Base-by-base conservation (phyloP, 768 basidiomycete genomes). In the Filobasidium wieringae region DNA sequence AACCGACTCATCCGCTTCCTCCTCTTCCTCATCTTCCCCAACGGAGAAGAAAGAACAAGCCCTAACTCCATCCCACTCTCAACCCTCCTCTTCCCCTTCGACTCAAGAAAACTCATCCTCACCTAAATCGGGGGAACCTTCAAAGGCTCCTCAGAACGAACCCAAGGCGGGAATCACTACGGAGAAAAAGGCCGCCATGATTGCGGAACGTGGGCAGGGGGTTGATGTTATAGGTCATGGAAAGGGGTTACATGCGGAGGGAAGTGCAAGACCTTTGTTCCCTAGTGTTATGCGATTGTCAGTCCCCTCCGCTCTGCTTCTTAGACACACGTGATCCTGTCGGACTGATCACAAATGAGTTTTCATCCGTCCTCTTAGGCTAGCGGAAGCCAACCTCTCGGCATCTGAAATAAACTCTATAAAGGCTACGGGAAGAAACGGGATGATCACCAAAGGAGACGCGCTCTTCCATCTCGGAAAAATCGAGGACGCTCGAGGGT, bases 361-460 rank as follows among this genome's bases (percentile, higher is more conserved):
- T 11, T 40, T 41, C 4, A 51, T 30, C 57, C 31, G 15, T 5
- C 7, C 36, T 43, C 43, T n/a, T 49, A 73, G 72, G 57, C 61
- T 73, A 22, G 53, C 56, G 36, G 67, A 70, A 41, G 69, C 72
- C 1, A 27, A 57, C 43, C 64, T 75, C n/a, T 60, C 68, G 4
- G 41, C 66, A 2, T 61, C 60, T 4, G 63, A 68, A 50, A 71
- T 75, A 24, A 80, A 81, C 52, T 77, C 78, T 26, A 86, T 99
- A 70, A 85, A 84, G 62, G 91, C 87, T 6, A 93, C 90, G 2
- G 93, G 93, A 50, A 78, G 87, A 53, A 80, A 87, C 34, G 93
- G 95, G 14, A 92, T 91, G 85, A 73, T 97, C 60, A 97, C 92
- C 49, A 96, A 96, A 73, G 95, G 95, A 11, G 93, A 99, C 69